Base-by-base conservation (phyloP, 208 protist species). In the Acanthamoeba castellanii region DNA sequence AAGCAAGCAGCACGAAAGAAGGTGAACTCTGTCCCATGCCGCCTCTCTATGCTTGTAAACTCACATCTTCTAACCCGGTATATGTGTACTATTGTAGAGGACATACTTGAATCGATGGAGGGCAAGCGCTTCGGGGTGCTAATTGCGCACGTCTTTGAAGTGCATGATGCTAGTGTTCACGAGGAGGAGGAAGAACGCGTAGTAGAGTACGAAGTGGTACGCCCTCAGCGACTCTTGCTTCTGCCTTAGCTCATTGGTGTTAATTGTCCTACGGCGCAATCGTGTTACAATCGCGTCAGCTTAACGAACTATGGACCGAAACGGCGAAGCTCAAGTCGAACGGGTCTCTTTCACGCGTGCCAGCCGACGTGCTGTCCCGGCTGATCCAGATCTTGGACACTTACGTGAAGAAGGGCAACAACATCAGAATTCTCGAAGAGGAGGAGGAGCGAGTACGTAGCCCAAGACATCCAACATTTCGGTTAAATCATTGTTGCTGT, bases 291-390 rank as follows among this genome's bases (percentile, higher is more conserved):
- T 84, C 82, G 14, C 30, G 9, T 59, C 30, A 87, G 72, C 68
- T 94, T 0, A 59, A 94, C 30, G 90, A 94, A 20, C 66, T 94
- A 9, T 94, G 90, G 64, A 68, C 72, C n/a, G 90, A 94, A 84
- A 94, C 90, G 27, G 90, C 90, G 9, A 94, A 94, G 72, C 90
- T 94, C 14, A 94, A 94, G 45, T 42, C 64, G 16, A 94, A 66
- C 45, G 68, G 45, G 3, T 66, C 68, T 18, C 90, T 94, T 30
- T n/a, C 90, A n/a, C 90, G 90, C 5, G 90, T 94, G 9, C 66
- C 90, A 3, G n/a, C 72, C 18, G 70, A 76, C n/a, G n/a, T 42
- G 18, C 68, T 94, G 18, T 84, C 90, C 42, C 90, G 90, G 30
- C 72, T 94, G 25, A 52, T 84, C 13, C 45, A 55, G 3, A 92